phyloP scores from a whole-genome alignment of 257 asterid species.

The Solanum chiquidenum region DNA sequence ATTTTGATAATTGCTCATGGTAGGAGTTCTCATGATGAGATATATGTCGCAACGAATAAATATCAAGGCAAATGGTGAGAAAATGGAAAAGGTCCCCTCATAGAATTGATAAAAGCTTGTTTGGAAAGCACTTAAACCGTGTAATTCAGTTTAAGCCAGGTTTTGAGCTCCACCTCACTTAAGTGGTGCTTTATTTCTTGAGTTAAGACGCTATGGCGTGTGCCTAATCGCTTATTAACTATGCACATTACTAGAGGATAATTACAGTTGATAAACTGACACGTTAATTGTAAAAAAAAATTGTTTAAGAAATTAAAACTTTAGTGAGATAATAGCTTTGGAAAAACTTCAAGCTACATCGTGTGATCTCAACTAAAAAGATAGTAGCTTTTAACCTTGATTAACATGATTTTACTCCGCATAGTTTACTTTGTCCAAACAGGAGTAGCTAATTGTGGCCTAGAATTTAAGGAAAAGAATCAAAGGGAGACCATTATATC shows the following conservation, averaged over 20 bases:
- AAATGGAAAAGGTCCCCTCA: not conserved
- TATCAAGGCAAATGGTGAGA: not conserved
- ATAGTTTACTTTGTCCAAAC: not conserved
- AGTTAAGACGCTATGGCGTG: not conserved
- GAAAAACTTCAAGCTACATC: not conserved
- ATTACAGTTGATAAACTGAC: not conserved
- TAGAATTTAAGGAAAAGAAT: not conserved
- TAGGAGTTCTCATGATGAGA: not conserved
- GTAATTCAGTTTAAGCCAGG: not conserved
- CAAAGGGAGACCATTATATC: not conserved
- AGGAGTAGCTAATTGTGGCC: not conserved
- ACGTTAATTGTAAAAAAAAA: not conserved
- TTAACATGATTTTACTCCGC: not conserved
- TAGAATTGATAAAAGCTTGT: not conserved
- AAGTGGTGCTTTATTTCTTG: not conserved
- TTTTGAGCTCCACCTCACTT: not conserved
- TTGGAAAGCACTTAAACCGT: not conserved
- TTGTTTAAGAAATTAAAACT: not conserved
- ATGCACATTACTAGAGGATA: not conserved
- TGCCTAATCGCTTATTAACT: not conserved
- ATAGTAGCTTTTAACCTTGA: not conserved
- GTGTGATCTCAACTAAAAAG: not conserved
- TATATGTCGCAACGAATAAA: not conserved
- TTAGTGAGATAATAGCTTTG: not conserved
- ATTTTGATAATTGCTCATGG: not conserved